These are phyloP conservation scores for Cyberlindnera sargentensis DNA, from an alignment of 805 yeast genomes.

Conservation along the genomic window DNA sequence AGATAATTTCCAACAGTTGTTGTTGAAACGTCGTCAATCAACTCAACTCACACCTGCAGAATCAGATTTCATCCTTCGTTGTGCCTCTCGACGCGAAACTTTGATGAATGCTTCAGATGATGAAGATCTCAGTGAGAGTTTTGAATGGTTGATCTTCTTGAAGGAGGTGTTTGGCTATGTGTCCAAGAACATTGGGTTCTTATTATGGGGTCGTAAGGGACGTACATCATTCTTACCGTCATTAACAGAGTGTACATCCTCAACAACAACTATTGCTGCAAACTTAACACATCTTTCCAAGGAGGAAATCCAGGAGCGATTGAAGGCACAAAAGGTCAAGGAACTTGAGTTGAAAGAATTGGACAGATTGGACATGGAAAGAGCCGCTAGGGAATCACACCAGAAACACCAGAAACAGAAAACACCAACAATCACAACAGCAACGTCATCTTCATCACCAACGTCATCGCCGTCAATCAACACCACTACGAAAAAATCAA, in stretches of 20 bases:
- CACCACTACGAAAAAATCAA: too few species aligned
- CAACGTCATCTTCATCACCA: background rate
- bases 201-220: slow-evolving; percentile 61
- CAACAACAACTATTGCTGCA: slow-evolving; percentile 1
- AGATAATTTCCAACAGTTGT: slow-evolving; percentile 37
- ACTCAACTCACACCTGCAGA: slow-evolving; percentile 63
- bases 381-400: background rate
- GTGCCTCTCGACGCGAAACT: slow-evolving; percentile 62
- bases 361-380: slow-evolving; percentile 4
- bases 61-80: slow-evolving; percentile 66
- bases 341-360: slow-evolving; percentile 12
- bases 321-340: slow-evolving; percentile 12
- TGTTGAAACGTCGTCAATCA: slow-evolving; percentile 31
- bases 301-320: slow-evolving; percentile 17
- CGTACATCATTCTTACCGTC: slow-evolving; percentile 20
- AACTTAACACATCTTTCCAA: slow-evolving; percentile 10
- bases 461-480: background rate
- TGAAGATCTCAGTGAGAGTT: slow-evolving; percentile 55
- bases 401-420: slow-evolving; percentile 4
- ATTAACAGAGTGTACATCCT: slow-evolving; percentile 1
- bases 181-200: slow-evolving; percentile 61
- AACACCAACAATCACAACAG: too few species aligned
- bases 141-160: slow-evolving; percentile 81
- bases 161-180: slow-evolving; percentile 75
- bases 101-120: slow-evolving; percentile 41